Evolutionary conservation across 331 rosid genomes (phyloP).

Genomic region (Acacia concinna): DNA sequence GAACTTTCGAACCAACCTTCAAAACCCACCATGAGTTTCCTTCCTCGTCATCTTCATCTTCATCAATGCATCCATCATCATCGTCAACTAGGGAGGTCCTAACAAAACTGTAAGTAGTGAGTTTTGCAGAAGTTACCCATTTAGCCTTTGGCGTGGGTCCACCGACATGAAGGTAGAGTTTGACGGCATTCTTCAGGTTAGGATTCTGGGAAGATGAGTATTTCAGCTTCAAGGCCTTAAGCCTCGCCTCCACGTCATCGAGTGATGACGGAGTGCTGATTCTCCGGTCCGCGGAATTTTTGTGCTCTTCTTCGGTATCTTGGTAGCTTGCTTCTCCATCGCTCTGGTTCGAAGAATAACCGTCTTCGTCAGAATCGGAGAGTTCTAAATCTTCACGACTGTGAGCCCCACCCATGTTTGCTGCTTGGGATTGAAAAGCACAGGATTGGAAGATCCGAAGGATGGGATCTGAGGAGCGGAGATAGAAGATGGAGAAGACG

Average conservation of each 20-base stretch:
- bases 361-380: conserved; percentile 60
- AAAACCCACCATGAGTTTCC: conserved; percentile 65
- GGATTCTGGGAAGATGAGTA: conserved; percentile 54
- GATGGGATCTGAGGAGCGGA: neutral
- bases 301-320: conserved; percentile 45
- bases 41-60: conserved; percentile 40
- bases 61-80: conserved; percentile 33
- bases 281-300: conserved; percentile 55
- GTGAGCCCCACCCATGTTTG: conserved; percentile 67
- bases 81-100: conserved; percentile 41
- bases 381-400: conserved; percentile 71
- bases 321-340: conserved; percentile 41
- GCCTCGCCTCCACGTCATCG: conserved; percentile 84
- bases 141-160: conserved; percentile 86
- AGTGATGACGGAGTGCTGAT: conserved; percentile 58
- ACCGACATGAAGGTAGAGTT: conserved; percentile 76
- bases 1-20: conserved; percentile 64
- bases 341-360: conserved; percentile 19
- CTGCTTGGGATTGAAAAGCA: neutral
- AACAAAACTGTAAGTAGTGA: conserved; percentile 57
- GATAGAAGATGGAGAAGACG: neutral
- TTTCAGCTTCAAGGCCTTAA: conserved; percentile 79
- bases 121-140: conserved; percentile 85
- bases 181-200: conserved; percentile 57
- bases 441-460: neutral